Percentiles rank a stretch among this genome's conserved stretches.
phyloP scores from a whole-genome alignment of 371 early-diverging fungal species.

The Mucor velutinosus region DNA sequence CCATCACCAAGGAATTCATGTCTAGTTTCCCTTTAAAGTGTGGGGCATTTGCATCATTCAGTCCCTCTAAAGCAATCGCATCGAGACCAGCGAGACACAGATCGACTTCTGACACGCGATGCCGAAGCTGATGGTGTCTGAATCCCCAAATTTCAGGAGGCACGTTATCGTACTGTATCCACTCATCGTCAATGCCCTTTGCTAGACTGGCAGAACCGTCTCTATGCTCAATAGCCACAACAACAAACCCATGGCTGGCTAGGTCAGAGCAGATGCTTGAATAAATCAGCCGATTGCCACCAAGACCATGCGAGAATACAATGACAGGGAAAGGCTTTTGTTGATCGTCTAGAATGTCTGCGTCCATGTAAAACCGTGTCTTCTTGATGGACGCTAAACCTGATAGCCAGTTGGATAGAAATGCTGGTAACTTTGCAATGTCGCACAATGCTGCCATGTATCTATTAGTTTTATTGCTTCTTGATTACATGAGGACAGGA shows the following conservation, averaged over 20 bases:
- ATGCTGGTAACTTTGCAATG: slow-evolving; percentile 9
- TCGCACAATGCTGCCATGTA: slow-evolving; percentile 14
- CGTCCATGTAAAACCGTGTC: slow-evolving; percentile 15
- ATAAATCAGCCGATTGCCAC: slow-evolving; percentile 51
- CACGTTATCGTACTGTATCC: slow-evolving; percentile 17
- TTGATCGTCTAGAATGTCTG: slow-evolving; percentile 1
- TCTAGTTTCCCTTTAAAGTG: slow-evolving; percentile 41
- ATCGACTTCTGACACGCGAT: slow-evolving; percentile 43
- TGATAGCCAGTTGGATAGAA: slow-evolving; percentile 22
- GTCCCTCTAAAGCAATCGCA: slow-evolving; percentile 1
- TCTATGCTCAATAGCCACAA: slow-evolving; percentile 58
- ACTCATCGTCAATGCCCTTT: slow-evolving; percentile 12
- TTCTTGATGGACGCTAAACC: slow-evolving; percentile 13
- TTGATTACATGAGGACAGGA: neutral
- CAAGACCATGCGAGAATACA: slow-evolving; percentile 49
- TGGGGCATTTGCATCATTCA: neutral
- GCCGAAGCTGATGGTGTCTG: slow-evolving; percentile 40
- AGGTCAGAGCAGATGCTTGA: slow-evolving; percentile 48
- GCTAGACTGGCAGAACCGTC: slow-evolving; percentile 49
- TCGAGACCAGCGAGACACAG: slow-evolving; percentile 13
- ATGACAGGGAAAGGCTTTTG: slow-evolving; percentile 29
- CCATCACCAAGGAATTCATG: slow-evolving; percentile 41
- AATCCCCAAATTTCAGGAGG: slow-evolving; percentile 26
- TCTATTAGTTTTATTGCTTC: neutral
- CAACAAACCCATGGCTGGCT: slow-evolving; percentile 56